These are phyloP conservation scores for Erysimum pusillum DNA, from an alignment of 441 rosid genomes.

Conservation along the genomic window DNA sequence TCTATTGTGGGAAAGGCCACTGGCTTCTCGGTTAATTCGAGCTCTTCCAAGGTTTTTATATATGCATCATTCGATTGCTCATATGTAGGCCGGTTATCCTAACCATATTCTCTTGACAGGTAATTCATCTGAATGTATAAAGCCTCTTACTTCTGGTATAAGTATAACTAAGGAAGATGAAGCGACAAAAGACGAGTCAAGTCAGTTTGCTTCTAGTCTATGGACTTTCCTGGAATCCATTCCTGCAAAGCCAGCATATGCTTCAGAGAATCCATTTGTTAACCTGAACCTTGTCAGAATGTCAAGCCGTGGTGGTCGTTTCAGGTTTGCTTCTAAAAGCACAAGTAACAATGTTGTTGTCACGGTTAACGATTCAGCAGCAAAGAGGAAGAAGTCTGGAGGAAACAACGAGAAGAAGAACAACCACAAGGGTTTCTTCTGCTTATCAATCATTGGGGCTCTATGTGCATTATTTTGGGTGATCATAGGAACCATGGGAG, in stretches of 20 bases:
- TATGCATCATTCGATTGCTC: background rate
- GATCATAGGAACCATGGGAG: conserved; percentile 57
- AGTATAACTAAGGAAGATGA: conserved; percentile 46
- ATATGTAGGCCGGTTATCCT: background rate
- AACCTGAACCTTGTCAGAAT: conserved; percentile 70
- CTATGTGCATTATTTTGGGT: conserved; percentile 73
- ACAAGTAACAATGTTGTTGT: conserved; percentile 29
- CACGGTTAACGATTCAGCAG: conserved; percentile 30
- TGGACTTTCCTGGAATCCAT: conserved; percentile 85
- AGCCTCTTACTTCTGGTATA: conserved; percentile 38
- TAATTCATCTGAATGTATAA: conserved; percentile 35
- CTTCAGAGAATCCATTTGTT: conserved; percentile 66
- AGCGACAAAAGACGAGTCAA: conserved; percentile 46
- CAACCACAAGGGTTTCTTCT: conserved; percentile 52
- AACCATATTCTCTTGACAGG: conserved; percentile 50
- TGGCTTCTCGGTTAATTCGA: background rate
- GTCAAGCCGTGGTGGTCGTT: conserved; percentile 69
- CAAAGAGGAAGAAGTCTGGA: conserved; percentile 46
- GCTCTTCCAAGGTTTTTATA: background rate
- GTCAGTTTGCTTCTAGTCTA: conserved; percentile 68
- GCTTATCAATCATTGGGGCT: conserved; percentile 64
- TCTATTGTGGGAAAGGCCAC: background rate
- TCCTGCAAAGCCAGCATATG: conserved; percentile 84
- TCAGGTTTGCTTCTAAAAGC: conserved; percentile 52
- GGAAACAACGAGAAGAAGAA: conserved; percentile 22